Percentiles rank a stretch among this genome's conserved stretches.
These are phyloP conservation scores for Colletotrichum agaves DNA, from an alignment of 2,329 filamentous ascomycete genomes.

Conservation along the genomic window DNA sequence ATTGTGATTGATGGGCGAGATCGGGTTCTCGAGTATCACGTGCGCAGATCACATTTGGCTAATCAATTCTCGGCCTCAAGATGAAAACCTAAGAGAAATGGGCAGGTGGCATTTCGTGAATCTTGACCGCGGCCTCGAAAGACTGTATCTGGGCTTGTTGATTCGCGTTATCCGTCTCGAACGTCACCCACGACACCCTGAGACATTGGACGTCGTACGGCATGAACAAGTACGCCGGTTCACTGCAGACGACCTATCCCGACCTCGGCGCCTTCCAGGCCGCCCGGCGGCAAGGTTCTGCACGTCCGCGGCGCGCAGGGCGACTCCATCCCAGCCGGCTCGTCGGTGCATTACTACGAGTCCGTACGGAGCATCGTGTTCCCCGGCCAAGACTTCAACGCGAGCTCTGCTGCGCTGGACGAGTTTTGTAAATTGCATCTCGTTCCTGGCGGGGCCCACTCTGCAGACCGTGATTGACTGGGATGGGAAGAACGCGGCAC, in stretches of 20 bases:
- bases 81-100: too few species aligned
- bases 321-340: slow-evolving; percentile 48
- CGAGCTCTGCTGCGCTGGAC: slow-evolving; percentile 26
- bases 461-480: slow-evolving; percentile 60
- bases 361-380: slow-evolving; percentile 63
- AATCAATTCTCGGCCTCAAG: too few species aligned
- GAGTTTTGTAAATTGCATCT: slow-evolving; percentile 55
- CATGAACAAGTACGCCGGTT: slow-evolving; percentile 49
- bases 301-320: slow-evolving; percentile 55
- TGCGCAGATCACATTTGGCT: too few species aligned
- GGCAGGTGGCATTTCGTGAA: too few species aligned
- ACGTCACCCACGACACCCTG: slow-evolving; percentile 64
- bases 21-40: slow-evolving; percentile 18
- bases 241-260: slow-evolving; percentile 48
- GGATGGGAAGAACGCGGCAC: slow-evolving; percentile 61
- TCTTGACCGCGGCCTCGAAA: too few species aligned
- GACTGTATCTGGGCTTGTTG: too few species aligned
- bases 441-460: slow-evolving; percentile 64
- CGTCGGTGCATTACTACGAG: slow-evolving; percentile 46
- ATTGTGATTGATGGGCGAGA: slow-evolving; percentile 30
- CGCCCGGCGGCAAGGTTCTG: slow-evolving; percentile 54
- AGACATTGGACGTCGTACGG: slow-evolving; percentile 61
- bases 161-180: too few species aligned
- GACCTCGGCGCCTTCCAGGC: slow-evolving; percentile 45
- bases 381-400: slow-evolving; percentile 48